Evolutionary conservation across 306 rosid species (phyloP).

Genomic region (Quercus aquifolioides): DNA sequence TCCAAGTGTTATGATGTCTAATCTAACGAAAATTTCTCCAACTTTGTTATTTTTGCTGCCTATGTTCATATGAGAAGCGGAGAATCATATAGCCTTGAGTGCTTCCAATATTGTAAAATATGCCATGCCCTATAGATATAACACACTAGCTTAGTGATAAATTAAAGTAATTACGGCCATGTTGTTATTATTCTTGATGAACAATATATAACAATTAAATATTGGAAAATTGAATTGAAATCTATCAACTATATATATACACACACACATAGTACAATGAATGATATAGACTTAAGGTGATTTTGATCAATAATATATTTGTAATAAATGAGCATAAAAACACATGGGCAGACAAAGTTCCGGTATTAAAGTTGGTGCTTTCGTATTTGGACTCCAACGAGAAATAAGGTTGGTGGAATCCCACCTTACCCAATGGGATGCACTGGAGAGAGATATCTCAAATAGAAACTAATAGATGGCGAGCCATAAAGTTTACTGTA

Average conservation of each 20-base stretch:
- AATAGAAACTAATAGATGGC: slow-evolving; percentile 20
- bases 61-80: too few relatives aligned
- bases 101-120: too few relatives aligned
- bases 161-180: neutral
- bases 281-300: neutral
- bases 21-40: neutral
- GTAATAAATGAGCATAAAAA: neutral
- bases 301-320: neutral
- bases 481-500: slow-evolving; percentile 9
- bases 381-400: slow-evolving; percentile 71
- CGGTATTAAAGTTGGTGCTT: slow-evolving; percentile 60
- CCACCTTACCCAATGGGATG: slow-evolving; percentile 40
- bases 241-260: neutral
- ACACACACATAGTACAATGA: neutral
- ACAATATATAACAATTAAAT: too few relatives aligned
- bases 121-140: neutral
- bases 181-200: neutral
- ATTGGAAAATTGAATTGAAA: neutral
- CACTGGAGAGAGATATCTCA: slow-evolving; percentile 18
- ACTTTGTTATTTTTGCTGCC: neutral
- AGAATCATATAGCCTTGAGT: too few relatives aligned
- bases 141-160: neutral
- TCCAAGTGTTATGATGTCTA: neutral
- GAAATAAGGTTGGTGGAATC: slow-evolving; percentile 51
- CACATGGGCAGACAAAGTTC: slow-evolving; percentile 31